Evolutionary conservation across 306 rosid genomes (phyloP).

Genomic region (Cicer chorassanicum): DNA sequence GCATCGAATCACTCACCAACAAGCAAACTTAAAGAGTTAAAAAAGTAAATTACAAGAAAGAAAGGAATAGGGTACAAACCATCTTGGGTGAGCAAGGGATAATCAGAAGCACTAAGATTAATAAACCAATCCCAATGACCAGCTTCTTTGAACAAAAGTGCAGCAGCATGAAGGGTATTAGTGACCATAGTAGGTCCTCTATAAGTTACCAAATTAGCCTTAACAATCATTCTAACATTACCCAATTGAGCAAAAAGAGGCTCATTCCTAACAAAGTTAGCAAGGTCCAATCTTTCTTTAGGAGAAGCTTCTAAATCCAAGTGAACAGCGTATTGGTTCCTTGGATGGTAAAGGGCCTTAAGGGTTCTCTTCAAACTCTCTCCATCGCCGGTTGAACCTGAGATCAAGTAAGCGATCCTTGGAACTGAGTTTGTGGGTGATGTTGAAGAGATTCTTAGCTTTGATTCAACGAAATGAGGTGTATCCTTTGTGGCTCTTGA

Average conservation of each 20-base stretch:
- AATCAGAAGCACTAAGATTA: slow-evolving; percentile 63
- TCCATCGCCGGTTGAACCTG: slow-evolving; percentile 59
- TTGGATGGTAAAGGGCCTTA: slow-evolving; percentile 57
- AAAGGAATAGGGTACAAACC: slow-evolving; percentile 44
- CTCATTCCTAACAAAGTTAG: slow-evolving; percentile 44
- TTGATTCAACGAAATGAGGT: slow-evolving; percentile 55
- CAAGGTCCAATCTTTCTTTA: slow-evolving; percentile 52
- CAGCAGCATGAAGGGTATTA: slow-evolving; percentile 59
- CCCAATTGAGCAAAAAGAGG: slow-evolving; percentile 50
- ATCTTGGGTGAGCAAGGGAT: slow-evolving; percentile 59
- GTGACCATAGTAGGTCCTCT: slow-evolving; percentile 63
- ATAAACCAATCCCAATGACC: slow-evolving; percentile 62
- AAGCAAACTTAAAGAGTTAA: neutral
- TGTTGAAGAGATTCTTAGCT: slow-evolving; percentile 46
- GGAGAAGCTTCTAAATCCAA: slow-evolving; percentile 58
- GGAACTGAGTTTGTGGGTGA: slow-evolving; percentile 43
- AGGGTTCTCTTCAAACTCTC: slow-evolving; percentile 52
- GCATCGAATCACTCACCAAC: slow-evolving; percentile 19
- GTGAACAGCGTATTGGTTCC: slow-evolving; percentile 59
- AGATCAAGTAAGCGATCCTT: slow-evolving; percentile 59
- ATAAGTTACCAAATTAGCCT: slow-evolving; percentile 64
- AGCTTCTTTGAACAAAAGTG: slow-evolving; percentile 54
- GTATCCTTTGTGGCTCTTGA: neutral
- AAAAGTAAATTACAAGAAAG: neutral
- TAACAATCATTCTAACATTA: slow-evolving; percentile 54